Percentiles rank a stretch among this genome's conserved stretches.
Evolutionary conservation across 805 yeast genomes (phyloP).

Genomic region (Candida xyloterini): DNA sequence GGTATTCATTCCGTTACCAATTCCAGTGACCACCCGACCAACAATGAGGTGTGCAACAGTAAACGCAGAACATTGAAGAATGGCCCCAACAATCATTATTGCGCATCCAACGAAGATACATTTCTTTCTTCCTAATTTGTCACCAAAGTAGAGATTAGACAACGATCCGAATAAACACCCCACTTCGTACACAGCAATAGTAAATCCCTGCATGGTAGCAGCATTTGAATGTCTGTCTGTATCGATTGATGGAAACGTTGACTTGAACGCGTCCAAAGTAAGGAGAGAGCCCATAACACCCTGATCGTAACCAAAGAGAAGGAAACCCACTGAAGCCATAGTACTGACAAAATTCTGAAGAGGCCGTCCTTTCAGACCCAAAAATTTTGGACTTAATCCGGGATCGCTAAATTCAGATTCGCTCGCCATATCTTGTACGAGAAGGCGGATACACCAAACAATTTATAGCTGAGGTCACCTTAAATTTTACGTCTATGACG

Average conservation of each 20-base stretch:
- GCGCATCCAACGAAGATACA: conserved; percentile 36
- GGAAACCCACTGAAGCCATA: conserved; percentile 34
- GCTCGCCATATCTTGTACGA: too few relatives aligned
- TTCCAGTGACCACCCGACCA: conserved; percentile 34
- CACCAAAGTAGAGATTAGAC: conserved; percentile 41
- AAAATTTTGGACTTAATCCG: conserved; percentile 4
- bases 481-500: too few relatives aligned
- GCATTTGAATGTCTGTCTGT: conserved; percentile 19
- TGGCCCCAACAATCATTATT: conserved; percentile 33
- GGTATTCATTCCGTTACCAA: conserved; percentile 36
- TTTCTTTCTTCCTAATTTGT: conserved; percentile 40
- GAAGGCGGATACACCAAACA: too few relatives aligned
- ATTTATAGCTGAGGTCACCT: too few relatives aligned
- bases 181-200: conserved; percentile 47
- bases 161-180: conserved; percentile 47
- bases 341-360: conserved; percentile 18
- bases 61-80: conserved; percentile 25
- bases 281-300: conserved; percentile 45
- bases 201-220: conserved; percentile 46
- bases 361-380: conserved; percentile 20
- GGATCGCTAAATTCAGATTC: not conserved
- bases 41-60: conserved; percentile 29
- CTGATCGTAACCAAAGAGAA: conserved; percentile 50
- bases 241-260: conserved; percentile 26
- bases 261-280: conserved; percentile 24